Evolutionary conservation across 345 rosid species (phyloP).

Genomic region (Salix viminalis): DNA sequence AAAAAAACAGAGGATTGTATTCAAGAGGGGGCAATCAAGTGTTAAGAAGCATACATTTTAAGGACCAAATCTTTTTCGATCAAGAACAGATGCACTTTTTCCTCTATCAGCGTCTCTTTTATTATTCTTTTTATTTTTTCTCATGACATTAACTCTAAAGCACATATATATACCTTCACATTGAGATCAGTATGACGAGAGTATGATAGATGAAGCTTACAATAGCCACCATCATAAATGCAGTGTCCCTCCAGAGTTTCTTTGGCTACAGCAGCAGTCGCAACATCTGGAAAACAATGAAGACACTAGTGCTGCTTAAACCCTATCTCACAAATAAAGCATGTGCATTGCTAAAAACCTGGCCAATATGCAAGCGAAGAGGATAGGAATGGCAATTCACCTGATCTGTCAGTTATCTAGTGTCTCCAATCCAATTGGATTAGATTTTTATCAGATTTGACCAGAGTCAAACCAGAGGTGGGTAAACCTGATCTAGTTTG

Average conservation of each 20-base stretch:
- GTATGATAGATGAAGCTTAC: slow-evolving; percentile 99
- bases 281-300: slow-evolving; percentile 48
- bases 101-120: slow-evolving; percentile 36
- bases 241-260: slow-evolving; percentile 94
- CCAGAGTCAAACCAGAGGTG: too few relatives aligned
- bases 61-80: slow-evolving; percentile 37
- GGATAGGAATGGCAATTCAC: too few relatives aligned
- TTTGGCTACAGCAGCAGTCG: slow-evolving; percentile 81
- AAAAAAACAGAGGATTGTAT: background rate
- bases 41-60: slow-evolving; percentile 49
- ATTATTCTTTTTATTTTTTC: slow-evolving; percentile 26
- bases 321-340: background rate
- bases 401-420: too few relatives aligned
- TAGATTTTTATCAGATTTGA: too few relatives aligned
- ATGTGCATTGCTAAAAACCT: background rate
- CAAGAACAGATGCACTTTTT: slow-evolving; percentile 38
- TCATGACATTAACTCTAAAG: slow-evolving; percentile 54
- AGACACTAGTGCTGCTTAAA: slow-evolving; percentile 12
- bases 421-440: too few relatives aligned
- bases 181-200: slow-evolving; percentile 99
- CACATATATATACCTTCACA: slow-evolving; percentile 89
- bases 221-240: slow-evolving; percentile 99
- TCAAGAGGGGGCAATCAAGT: slow-evolving; percentile 22
- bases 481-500: too few relatives aligned
- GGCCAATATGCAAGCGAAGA: background rate